A percentile compares a stretch with the other conserved stretches of the same genome.
These are phyloP conservation scores for Solanum pinnatisectum DNA, from an alignment of 257 asterid species.

Conservation along the genomic window DNA sequence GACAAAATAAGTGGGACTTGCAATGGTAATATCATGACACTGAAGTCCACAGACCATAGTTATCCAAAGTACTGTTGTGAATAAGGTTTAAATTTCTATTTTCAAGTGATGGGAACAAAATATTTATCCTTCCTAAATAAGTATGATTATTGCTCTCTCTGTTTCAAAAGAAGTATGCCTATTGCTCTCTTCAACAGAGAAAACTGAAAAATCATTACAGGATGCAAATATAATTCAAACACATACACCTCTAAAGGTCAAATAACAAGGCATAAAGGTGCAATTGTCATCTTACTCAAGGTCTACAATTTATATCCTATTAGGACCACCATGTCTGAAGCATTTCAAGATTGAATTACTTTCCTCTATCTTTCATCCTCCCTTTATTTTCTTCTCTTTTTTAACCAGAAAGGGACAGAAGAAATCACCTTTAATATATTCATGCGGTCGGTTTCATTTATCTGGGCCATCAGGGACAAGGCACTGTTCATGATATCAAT, in stretches of 20 bases:
- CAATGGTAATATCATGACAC: neutral
- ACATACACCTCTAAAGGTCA: neutral
- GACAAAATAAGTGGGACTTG: neutral
- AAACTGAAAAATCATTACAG: neutral
- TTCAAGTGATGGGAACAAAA: neutral
- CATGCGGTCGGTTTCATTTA: slow-evolving; percentile 88
- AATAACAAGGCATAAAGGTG: neutral
- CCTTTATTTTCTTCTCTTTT: neutral
- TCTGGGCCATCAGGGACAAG: slow-evolving; percentile 90
- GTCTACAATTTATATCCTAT: neutral
- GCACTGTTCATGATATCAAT: slow-evolving; percentile 91
- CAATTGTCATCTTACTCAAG: neutral
- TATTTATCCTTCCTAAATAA: neutral
- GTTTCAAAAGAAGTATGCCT: neutral
- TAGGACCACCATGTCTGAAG: neutral
- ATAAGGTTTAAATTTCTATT: neutral
- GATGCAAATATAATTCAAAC: neutral
- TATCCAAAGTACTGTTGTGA: neutral
- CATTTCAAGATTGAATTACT: neutral
- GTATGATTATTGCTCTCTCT: neutral
- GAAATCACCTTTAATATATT: slow-evolving; percentile 76
- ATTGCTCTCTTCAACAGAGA: neutral
- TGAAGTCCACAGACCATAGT: neutral
- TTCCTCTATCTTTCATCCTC: neutral
- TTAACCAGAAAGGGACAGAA: neutral